Evolutionary conservation across 2,329 filamentous ascomycete species (phyloP).

Genomic region (Aureobasidium namibiae): DNA sequence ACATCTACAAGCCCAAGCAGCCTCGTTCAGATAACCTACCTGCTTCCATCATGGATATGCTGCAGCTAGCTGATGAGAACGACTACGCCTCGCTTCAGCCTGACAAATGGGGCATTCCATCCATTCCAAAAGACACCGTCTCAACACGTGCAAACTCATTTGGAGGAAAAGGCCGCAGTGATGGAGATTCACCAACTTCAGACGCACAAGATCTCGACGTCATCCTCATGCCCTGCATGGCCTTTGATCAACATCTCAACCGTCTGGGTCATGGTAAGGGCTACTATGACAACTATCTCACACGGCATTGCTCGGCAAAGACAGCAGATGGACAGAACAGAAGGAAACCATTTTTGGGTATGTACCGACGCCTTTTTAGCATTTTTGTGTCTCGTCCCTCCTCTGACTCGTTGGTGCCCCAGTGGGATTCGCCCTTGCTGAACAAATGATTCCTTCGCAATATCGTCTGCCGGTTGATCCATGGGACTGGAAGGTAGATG

Average conservation of each 20-base stretch:
- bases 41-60: constrained; percentile 83
- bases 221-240: constrained; percentile 86
- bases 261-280: constrained; percentile 90
- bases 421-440: constrained; percentile 75
- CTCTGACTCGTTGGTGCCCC: constrained; percentile 14
- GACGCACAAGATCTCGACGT: constrained; percentile 57
- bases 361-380: constrained; percentile 33
- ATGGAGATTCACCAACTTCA: constrained; percentile 15
- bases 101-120: constrained; percentile 95
- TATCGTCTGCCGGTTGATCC: constrained; percentile 64
- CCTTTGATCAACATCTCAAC: constrained; percentile 69
- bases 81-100: constrained; percentile 71
- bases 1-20: constrained; percentile 57
- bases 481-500: constrained; percentile 73
- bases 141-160: constrained; percentile 63
- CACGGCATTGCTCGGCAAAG: constrained; percentile 50
- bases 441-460: constrained; percentile 66
- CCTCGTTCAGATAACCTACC: constrained; percentile 32
- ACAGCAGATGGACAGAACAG: constrained; percentile 23
- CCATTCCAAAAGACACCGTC: constrained; percentile 59
- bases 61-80: constrained; percentile 60
- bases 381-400: constrained; percentile 3
- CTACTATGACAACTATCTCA: constrained; percentile 92
- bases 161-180: constrained; percentile 48
- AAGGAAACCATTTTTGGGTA: constrained; percentile 53